phyloP scores from a whole-genome alignment of 1,284 basidiomycete species.

The Pseudozyma sp. region DNA sequence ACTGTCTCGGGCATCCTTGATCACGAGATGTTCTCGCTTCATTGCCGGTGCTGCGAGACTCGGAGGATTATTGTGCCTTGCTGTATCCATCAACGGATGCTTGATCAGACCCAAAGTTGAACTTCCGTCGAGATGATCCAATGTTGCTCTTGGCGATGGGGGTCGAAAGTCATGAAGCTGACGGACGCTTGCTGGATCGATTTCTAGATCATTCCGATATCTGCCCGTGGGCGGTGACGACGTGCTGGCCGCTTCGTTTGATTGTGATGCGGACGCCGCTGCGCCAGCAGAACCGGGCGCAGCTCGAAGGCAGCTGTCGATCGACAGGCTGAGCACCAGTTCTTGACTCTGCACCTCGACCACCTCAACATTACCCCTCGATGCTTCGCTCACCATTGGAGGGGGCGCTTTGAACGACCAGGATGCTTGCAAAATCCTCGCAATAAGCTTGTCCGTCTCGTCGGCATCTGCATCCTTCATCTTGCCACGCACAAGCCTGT shows the following conservation, averaged over 20 bases:
- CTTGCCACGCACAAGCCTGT: background rate
- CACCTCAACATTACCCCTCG: background rate
- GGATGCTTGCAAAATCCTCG: slow-evolving; percentile 19
- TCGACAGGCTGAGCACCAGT: slow-evolving; percentile 20
- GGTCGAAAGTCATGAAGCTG: slow-evolving; percentile 41
- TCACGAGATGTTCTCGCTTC: background rate
- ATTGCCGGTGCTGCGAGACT: background rate
- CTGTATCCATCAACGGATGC: background rate
- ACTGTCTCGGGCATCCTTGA: no score
- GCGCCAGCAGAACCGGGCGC: slow-evolving; percentile 3
- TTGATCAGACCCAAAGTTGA: slow-evolving; percentile 1
- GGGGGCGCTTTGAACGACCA: slow-evolving; percentile 15
- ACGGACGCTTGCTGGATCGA: slow-evolving; percentile 11
- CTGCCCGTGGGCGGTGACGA: background rate
- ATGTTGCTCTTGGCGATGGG: slow-evolving; percentile 5
- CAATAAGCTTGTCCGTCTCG: slow-evolving; percentile 29
- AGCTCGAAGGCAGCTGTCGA: slow-evolving; percentile 17
- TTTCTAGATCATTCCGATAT: background rate
- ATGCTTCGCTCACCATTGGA: background rate
- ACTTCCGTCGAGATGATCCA: background rate
- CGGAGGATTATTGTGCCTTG: background rate
- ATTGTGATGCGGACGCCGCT: background rate
- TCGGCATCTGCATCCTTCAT: slow-evolving; percentile 1
- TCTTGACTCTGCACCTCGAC: slow-evolving; percentile 5
- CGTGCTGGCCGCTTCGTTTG: background rate